Evolutionary conservation across 2,329 filamentous ascomycete species (phyloP).

Genomic region (Fusarium sublunatum): DNA sequence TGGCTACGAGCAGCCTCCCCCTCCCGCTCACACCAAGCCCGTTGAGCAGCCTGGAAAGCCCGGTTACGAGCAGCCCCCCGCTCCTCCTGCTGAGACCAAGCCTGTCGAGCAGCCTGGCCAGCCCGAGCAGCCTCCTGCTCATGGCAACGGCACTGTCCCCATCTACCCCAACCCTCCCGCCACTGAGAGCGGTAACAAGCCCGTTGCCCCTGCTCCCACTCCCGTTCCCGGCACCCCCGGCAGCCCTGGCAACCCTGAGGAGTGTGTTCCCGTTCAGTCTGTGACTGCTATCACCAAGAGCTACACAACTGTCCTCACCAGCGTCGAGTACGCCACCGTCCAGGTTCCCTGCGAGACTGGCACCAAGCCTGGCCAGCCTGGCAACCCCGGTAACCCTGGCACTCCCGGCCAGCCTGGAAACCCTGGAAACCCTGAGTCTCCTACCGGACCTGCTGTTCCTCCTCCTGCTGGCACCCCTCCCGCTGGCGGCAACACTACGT

Average conservation of each 20-base stretch:
- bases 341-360: constrained; percentile 43
- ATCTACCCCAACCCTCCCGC: constrained; percentile 36
- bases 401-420: background rate
- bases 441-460: constrained; percentile 40
- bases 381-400: constrained; percentile 4
- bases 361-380: constrained; percentile 19
- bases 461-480: constrained; percentile 44
- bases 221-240: constrained; percentile 25
- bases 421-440: constrained; percentile 15
- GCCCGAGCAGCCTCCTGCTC: constrained; percentile 9
- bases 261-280: constrained; percentile 48
- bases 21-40: constrained; percentile 18
- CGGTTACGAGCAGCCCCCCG: constrained; percentile 22
- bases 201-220: constrained; percentile 31
- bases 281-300: constrained; percentile 66
- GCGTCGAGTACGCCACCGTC: constrained; percentile 62
- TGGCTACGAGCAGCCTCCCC: constrained; percentile 5
- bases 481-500: constrained; percentile 49
- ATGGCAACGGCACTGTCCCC: constrained; percentile 40
- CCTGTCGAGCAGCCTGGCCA: constrained; percentile 17
- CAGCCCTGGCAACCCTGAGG: constrained; percentile 25
- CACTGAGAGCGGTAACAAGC: constrained; percentile 25
- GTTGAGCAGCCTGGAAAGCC: constrained; percentile 19
- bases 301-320: constrained; percentile 66
- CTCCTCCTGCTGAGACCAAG: constrained; percentile 17